phyloP scores from a whole-genome alignment of 345 rosid species.

The Corchorus capsularis region DNA sequence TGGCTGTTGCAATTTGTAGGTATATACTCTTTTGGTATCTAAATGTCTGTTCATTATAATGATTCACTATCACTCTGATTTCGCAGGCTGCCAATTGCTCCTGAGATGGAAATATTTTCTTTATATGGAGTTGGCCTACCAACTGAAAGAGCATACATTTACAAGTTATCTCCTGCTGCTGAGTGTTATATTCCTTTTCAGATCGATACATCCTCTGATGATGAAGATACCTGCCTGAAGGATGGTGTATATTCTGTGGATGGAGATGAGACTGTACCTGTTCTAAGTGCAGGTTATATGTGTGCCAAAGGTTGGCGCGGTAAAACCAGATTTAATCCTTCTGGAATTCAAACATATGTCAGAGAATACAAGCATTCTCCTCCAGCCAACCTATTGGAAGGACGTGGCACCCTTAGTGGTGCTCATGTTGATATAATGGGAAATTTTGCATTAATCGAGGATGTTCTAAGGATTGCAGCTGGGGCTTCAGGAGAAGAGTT shows the following conservation, averaged over 20 bases:
- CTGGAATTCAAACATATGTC: conserved; percentile 64
- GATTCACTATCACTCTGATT: conserved; percentile 25
- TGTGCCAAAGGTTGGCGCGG: conserved; percentile 97
- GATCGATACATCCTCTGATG: conserved; percentile 72
- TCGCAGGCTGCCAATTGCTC: conserved; percentile 86
- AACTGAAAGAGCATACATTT: conserved; percentile 87
- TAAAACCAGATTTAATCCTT: conserved; percentile 90
- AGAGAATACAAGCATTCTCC: conserved; percentile 90
- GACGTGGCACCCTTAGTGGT: conserved; percentile 91
- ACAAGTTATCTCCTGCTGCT: conserved; percentile 64
- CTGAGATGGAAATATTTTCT: conserved; percentile 89
- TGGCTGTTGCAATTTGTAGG: background rate
- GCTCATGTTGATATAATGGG: conserved; percentile 98
- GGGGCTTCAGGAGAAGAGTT: conserved; percentile 81
- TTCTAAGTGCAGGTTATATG: conserved; percentile 89
- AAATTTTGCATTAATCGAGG: conserved; percentile 89
- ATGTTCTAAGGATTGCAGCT: conserved; percentile 77
- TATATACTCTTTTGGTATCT: background rate
- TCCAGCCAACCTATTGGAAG: conserved; percentile 84
- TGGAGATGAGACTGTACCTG: conserved; percentile 95
- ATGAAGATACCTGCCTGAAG: conserved; percentile 66
- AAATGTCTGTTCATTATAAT: background rate
- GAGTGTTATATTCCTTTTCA: conserved; percentile 92
- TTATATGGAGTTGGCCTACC: conserved; percentile 94
- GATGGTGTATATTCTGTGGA: conserved; percentile 85